A percentile compares a stretch with the other conserved stretches of the same genome.
These are phyloP conservation scores for Trapa incisa DNA, from an alignment of 345 rosid species.

Conservation along the genomic window DNA sequence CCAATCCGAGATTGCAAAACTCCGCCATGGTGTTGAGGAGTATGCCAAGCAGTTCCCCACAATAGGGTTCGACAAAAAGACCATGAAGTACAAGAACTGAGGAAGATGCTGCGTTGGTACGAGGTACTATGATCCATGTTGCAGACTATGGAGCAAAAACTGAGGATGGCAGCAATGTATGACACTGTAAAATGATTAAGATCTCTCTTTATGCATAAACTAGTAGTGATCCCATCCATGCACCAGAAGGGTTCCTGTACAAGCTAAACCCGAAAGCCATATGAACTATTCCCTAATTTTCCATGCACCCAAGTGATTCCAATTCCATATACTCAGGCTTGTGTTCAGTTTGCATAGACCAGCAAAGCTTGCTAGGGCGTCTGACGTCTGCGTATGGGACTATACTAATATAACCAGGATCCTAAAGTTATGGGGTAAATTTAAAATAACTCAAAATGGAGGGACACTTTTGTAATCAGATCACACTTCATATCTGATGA, in stretches of 20 bases:
- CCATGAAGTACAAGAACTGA: slow-evolving; percentile 97
- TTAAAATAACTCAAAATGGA: background rate
- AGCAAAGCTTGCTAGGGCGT: background rate
- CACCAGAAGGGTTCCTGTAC: background rate
- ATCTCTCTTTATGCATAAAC: background rate
- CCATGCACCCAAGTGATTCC: background rate
- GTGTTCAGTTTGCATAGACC: background rate
- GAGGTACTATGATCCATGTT: background rate
- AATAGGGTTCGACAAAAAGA: slow-evolving; percentile 80
- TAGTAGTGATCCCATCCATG: background rate
- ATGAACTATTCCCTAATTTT: background rate
- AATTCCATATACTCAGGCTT: background rate
- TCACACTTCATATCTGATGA: no score
- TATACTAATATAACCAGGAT: no score
- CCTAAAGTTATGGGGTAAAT: background rate
- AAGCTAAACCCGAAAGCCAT: background rate
- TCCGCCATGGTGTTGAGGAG: slow-evolving; percentile 65
- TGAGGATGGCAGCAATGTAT: background rate
- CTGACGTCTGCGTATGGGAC: no score
- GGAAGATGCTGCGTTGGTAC: background rate
- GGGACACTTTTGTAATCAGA: background rate
- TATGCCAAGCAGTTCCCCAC: slow-evolving; percentile 96
- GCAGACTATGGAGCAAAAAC: background rate
- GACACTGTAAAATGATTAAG: background rate
- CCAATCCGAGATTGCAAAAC: slow-evolving; percentile 59